Evolutionary conservation across 1,284 basidiomycete species (phyloP), one percentile per base, ranked within the genome.

Genomic region (Sanghuangporus sanghuang): DNA sequence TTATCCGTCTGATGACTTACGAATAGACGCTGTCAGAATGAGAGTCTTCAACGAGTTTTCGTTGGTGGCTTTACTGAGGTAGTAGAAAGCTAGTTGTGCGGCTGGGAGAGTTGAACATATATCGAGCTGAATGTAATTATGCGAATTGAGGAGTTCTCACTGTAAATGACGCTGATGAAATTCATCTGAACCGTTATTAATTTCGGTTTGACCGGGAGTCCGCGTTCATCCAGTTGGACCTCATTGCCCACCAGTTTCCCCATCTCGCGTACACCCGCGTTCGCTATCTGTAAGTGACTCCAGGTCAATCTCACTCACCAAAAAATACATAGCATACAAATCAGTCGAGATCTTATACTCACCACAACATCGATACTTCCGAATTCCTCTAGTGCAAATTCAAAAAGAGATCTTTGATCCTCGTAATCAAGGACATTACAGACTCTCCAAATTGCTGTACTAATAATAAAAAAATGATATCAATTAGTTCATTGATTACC

Each of bases 381-480:
- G 67, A 75, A 85, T 52, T 71, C 75, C 35, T 75, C 65, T 18
- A 81, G 74, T 0, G 80, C 79, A 16, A 79, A 70, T 64, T 85
- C 80, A 66, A 86, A 87, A 67, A 87, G 70, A 0, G 74, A 73
- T 4, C 81, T 75, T 61, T 82, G 82, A 39, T 85, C 78, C 1
- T 86, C 83, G 79, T 83, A 88, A 1, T 73, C 69, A 0, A 78
- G 76, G 27, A 87, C 85, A 68, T 87, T 75, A 69, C 83, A 84
- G 48, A 73, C 74, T 21, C 76, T 70, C 23, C 70, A 78, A 11
- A 74, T 69, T 1, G 83, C 84, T 18, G 77, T 69, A 1, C 84
- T 85, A 18, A 18, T 11, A 36, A n/a, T n/a, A n/a, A n/a, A 54
- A 32, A 3, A 36, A 35, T 14, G 11, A 12, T 6, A 46, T 46